phyloP scores from a whole-genome alignment of 208 protist species.

The Trypanosoma melophagium region DNA sequence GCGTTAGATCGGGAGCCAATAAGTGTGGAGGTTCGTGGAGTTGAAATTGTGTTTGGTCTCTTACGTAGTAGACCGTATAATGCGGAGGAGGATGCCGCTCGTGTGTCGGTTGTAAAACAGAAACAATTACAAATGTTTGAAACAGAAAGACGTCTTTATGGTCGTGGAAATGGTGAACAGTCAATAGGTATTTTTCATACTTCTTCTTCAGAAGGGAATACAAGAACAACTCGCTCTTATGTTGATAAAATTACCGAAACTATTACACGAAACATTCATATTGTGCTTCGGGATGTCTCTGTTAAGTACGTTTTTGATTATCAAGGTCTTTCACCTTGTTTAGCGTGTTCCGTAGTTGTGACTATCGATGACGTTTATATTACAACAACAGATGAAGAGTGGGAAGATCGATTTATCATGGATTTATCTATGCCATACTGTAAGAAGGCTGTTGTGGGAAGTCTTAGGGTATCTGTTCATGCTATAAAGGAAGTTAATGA shows the following conservation, averaged over 20 bases:
- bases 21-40: constrained; percentile 55
- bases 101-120: constrained; percentile 57
- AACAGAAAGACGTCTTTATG: constrained; percentile 16
- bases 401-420: constrained; percentile 42
- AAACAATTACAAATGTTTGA: constrained; percentile 62
- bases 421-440: constrained; percentile 34
- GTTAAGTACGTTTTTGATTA: constrained; percentile 73
- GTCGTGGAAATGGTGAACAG: neutral
- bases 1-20: constrained; percentile 66
- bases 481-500: constrained; percentile 8
- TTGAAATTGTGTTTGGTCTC: constrained; percentile 75
- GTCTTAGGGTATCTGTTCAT: constrained; percentile 25
- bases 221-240: constrained; percentile 24
- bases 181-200: neutral
- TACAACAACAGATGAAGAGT: constrained; percentile 51
- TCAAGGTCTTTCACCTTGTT: constrained; percentile 48
- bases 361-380: constrained; percentile 45
- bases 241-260: constrained; percentile 55
- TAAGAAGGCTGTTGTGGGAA: constrained; percentile 20
- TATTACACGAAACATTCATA: constrained; percentile 46
- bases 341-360: constrained; percentile 44
- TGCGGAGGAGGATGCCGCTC: constrained; percentile 51
- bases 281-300: constrained; percentile 48
- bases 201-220: neutral
- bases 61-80: constrained; percentile 53